These are phyloP conservation scores for Allium cepa DNA, from an alignment of 106 monocot genomes.

Conservation along the genomic window DNA sequence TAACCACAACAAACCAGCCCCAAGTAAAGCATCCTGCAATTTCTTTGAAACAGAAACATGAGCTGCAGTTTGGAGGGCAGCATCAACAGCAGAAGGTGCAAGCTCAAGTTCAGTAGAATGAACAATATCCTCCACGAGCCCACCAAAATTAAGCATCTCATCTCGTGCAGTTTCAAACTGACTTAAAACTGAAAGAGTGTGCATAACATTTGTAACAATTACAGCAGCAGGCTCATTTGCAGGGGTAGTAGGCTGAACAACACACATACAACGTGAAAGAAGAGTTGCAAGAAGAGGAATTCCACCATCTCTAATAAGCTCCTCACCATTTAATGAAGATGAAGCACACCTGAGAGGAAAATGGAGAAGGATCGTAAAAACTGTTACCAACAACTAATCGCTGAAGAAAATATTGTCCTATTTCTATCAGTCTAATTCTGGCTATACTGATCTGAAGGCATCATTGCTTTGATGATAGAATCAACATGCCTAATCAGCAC, in stretches of 20 bases:
- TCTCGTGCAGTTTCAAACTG: slow-evolving; percentile 83
- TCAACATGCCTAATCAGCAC: too few relatives aligned
- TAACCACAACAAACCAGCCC: slow-evolving; percentile 89
- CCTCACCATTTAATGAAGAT: slow-evolving; percentile 95
- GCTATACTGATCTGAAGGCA: too few relatives aligned
- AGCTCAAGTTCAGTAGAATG: slow-evolving; percentile 89
- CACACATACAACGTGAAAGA: slow-evolving; percentile 90
- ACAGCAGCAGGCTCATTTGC: slow-evolving; percentile 83
- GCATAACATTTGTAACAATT: slow-evolving; percentile 94
- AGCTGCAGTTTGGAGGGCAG: slow-evolving; percentile 88
- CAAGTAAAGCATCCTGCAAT: slow-evolving; percentile 77
- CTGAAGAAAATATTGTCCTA: too few relatives aligned
- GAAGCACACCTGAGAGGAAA: slow-evolving; percentile 67
- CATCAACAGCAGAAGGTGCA: slow-evolving; percentile 83
- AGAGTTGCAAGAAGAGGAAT: slow-evolving; percentile 85
- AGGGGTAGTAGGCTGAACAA: slow-evolving; percentile 91
- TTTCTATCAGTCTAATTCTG: too few relatives aligned
- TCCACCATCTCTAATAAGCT: slow-evolving; percentile 93
- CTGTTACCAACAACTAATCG: background rate
- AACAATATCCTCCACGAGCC: slow-evolving; percentile 89
- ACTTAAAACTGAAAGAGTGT: slow-evolving; percentile 81
- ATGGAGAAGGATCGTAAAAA: slow-evolving; percentile 3
- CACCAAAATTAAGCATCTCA: slow-evolving; percentile 87
- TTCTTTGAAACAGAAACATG: slow-evolving; percentile 74
- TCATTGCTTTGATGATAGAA: too few relatives aligned